These are phyloP conservation scores for Calonectria fujianensis DNA, from an alignment of 2,329 filamentous ascomycete genomes.

Conservation along the genomic window DNA sequence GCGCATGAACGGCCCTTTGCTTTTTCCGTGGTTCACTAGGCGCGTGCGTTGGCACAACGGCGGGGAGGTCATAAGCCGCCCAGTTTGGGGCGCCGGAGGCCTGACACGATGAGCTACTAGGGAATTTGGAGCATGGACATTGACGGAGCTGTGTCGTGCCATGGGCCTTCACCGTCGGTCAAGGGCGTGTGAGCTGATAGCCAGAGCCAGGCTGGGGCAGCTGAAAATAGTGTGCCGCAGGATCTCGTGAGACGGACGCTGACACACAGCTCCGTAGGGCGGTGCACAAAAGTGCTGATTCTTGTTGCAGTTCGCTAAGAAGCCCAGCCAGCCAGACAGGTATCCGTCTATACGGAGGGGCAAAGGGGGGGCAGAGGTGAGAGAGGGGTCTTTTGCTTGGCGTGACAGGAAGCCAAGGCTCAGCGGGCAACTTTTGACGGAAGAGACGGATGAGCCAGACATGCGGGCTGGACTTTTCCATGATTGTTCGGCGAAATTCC, in stretches of 20 bases:
- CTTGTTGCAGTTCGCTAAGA: not conserved
- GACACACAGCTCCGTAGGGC: constrained; percentile 11
- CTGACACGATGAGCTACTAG: not conserved
- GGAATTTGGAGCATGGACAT: not conserved
- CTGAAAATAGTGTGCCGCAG: constrained; percentile 13
- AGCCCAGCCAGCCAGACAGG: not conserved
- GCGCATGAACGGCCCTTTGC: constrained; percentile 18
- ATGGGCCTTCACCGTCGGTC: constrained; percentile 13
- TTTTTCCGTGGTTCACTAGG: constrained; percentile 14
- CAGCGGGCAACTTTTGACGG: not conserved
- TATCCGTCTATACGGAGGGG: constrained; percentile 8
- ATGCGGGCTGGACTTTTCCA: too few species aligned
- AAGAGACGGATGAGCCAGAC: not conserved
- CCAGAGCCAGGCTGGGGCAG: not conserved
- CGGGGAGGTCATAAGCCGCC: not conserved
- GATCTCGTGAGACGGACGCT: constrained; percentile 20
- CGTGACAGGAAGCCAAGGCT: not conserved
- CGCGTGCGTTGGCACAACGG: constrained; percentile 12
- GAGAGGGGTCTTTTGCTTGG: constrained; percentile 1
- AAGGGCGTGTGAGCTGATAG: not conserved
- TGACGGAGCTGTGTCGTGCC: not conserved
- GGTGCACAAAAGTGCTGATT: not conserved
- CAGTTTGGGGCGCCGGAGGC: constrained; percentile 1
- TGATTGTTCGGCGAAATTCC: not conserved
- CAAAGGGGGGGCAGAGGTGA: not conserved